phyloP scores from a whole-genome alignment of 139 green algal species.

The Chlamydomonas sp. region DNA sequence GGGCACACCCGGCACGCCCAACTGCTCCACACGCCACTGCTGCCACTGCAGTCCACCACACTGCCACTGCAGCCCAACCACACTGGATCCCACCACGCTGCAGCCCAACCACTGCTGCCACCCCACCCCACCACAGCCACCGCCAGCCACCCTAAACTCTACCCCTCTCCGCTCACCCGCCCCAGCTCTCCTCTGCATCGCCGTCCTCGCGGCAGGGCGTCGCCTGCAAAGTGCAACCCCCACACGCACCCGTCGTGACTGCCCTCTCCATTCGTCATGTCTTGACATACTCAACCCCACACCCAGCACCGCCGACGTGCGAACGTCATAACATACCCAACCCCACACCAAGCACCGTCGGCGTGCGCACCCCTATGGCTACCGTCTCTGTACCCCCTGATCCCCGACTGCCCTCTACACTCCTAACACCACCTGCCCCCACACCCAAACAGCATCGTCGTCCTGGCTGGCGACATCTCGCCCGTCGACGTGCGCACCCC shows the following conservation, averaged over 20 bases:
- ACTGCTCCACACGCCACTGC: too few species aligned
- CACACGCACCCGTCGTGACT: slow-evolving; percentile 88
- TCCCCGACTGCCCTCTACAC: too few species aligned
- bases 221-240: slow-evolving; percentile 92
- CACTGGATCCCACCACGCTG: slow-evolving; percentile 83
- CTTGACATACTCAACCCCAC: neutral
- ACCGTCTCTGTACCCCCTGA: too few species aligned
- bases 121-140: too few species aligned
- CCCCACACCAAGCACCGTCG: slow-evolving; percentile 80
- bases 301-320: slow-evolving; percentile 94
- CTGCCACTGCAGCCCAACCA: too few species aligned
- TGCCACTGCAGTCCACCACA: neutral
- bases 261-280: too few species aligned
- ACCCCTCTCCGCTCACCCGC: too few species aligned
- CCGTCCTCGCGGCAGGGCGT: slow-evolving; percentile 95
- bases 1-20: too few species aligned
- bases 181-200: too few species aligned
- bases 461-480: slow-evolving; percentile 95
- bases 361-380: slow-evolving; percentile 94
- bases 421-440: neutral
- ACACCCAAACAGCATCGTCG: slow-evolving; percentile 78
- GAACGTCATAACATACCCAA: slow-evolving; percentile 58
- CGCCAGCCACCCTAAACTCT: too few species aligned
- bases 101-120: too few species aligned
- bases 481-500: slow-evolving; percentile 96